A percentile compares a stretch with the other conserved stretches of the same genome.
These are phyloP conservation scores for Rhinocladiella similis DNA, from an alignment of 2,329 filamentous ascomycete genomes.

Conservation along the genomic window DNA sequence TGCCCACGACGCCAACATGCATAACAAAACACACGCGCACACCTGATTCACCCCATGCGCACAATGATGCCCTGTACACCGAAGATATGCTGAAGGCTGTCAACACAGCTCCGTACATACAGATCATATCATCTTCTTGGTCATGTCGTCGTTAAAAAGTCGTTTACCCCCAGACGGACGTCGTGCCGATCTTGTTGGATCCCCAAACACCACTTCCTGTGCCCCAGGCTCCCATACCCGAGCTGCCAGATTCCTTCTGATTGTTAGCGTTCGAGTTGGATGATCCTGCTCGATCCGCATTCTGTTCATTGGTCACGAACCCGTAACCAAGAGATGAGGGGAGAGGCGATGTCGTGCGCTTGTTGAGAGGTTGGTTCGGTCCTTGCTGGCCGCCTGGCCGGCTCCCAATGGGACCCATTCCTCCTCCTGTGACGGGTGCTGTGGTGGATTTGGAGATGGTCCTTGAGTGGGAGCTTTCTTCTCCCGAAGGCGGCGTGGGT, in stretches of 20 bases:
- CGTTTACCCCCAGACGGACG: slow-evolving; percentile 85
- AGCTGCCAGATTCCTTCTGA: slow-evolving; percentile 45
- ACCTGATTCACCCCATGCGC: slow-evolving; percentile 11
- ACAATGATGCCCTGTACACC: slow-evolving; percentile 21
- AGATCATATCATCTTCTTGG: slow-evolving; percentile 18
- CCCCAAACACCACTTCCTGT: slow-evolving; percentile 83
- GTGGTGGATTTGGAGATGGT: slow-evolving; percentile 58
- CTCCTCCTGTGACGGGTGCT: slow-evolving; percentile 56
- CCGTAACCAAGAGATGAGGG: slow-evolving; percentile 78
- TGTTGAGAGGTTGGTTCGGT: slow-evolving; percentile 64
- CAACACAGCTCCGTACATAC: slow-evolving; percentile 26
- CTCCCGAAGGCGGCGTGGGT: slow-evolving; percentile 77
- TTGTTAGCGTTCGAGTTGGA: slow-evolving; percentile 58
- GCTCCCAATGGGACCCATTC: slow-evolving; percentile 91
- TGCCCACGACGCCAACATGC: slow-evolving; percentile 20
- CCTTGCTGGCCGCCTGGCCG: slow-evolving; percentile 65
- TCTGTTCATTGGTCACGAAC: slow-evolving; percentile 41
- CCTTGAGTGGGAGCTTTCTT: slow-evolving; percentile 69
- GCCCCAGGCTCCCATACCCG: slow-evolving; percentile 67
- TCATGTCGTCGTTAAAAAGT: slow-evolving; percentile 21
- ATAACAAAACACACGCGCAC: slow-evolving; percentile 11
- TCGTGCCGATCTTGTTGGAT: slow-evolving; percentile 77
- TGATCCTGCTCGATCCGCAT: slow-evolving; percentile 58
- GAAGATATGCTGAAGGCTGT: slow-evolving; percentile 24
- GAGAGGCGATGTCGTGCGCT: slow-evolving; percentile 84